phyloP scores from a whole-genome alignment of 345 rosid genomes.

The Schrenkiella parvula region DNA sequence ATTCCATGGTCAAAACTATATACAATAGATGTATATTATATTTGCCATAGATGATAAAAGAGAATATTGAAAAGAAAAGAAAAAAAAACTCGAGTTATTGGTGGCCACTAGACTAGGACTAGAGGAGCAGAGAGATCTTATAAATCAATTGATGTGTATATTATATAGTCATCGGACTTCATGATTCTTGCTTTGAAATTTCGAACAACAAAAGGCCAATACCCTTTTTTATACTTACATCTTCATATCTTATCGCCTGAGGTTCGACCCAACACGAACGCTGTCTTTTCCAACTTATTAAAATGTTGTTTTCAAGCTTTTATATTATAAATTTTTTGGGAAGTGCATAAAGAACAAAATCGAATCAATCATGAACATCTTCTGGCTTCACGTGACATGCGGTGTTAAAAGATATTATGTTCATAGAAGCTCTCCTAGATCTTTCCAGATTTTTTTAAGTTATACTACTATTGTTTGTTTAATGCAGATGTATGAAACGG shows the following conservation, averaged over 20 bases:
- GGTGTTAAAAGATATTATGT: conserved; percentile 24
- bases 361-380: conserved; percentile 35
- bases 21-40: background rate
- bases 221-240: background rate
- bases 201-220: conserved; percentile 8
- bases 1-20: background rate
- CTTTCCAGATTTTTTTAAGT: background rate
- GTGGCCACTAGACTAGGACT: conserved; percentile 26
- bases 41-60: background rate
- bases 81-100: background rate
- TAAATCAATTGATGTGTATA: conserved; percentile 13
- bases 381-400: conserved; percentile 36
- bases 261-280: background rate
- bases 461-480: too few species aligned
- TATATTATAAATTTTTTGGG: background rate
- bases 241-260: background rate
- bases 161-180: conserved; percentile 23
- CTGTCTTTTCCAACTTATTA: conserved; percentile 7
- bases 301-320: too few species aligned
- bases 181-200: conserved; percentile 28
- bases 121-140: conserved; percentile 12
- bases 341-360: conserved; percentile 29
- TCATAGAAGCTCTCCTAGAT: conserved; percentile 33
- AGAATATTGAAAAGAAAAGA: background rate
- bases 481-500: background rate